Conservation (phyloP, 2,329 filamentous ascomycete genomes). For the Trichophaea hybrida region DNA sequence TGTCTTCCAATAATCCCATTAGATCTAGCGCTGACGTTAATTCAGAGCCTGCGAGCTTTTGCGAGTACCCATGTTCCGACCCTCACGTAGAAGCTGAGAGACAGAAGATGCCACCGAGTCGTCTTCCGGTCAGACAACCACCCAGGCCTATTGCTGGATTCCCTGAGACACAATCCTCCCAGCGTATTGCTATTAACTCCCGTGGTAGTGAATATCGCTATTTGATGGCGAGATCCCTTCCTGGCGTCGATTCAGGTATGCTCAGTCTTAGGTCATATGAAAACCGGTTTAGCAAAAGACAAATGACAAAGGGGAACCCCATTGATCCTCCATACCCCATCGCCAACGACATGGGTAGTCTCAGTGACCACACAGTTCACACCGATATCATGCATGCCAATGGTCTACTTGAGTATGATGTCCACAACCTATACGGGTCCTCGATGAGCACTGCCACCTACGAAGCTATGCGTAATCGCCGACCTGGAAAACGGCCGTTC, state of each 20-base stretch:
- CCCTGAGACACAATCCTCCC: slow-evolving; percentile 6
- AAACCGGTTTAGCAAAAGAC: background rate
- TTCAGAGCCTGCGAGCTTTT: slow-evolving; percentile 36
- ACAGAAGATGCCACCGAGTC: slow-evolving; percentile 14
- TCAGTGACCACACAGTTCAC: slow-evolving; percentile 57
- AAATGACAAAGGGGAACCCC: slow-evolving; percentile 1
- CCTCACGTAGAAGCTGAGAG: slow-evolving; percentile 10
- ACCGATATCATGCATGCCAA: slow-evolving; percentile 66
- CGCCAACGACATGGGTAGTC: slow-evolving; percentile 40
- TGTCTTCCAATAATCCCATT: slow-evolving; percentile 12
- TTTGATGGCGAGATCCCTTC: background rate
- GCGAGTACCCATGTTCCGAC: slow-evolving; percentile 18
- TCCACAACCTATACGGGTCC: slow-evolving; percentile 65
- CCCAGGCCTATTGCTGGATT: slow-evolving; percentile 15
- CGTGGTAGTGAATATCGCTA: background rate
- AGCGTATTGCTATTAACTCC: background rate
- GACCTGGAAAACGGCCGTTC: slow-evolving; percentile 59
- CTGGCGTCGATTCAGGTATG: background rate
- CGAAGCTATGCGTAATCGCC: slow-evolving; percentile 48
- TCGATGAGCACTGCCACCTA: slow-evolving; percentile 68
- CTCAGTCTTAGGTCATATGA: background rate
- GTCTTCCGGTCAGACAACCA: slow-evolving; percentile 10
- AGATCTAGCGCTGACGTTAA: background rate
- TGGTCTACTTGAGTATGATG: slow-evolving; percentile 62
- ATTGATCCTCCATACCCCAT: slow-evolving; percentile 42